These are phyloP conservation scores for Phalaenopsis aphrodite DNA, from an alignment of 106 monocot genomes.

Conservation along the genomic window DNA sequence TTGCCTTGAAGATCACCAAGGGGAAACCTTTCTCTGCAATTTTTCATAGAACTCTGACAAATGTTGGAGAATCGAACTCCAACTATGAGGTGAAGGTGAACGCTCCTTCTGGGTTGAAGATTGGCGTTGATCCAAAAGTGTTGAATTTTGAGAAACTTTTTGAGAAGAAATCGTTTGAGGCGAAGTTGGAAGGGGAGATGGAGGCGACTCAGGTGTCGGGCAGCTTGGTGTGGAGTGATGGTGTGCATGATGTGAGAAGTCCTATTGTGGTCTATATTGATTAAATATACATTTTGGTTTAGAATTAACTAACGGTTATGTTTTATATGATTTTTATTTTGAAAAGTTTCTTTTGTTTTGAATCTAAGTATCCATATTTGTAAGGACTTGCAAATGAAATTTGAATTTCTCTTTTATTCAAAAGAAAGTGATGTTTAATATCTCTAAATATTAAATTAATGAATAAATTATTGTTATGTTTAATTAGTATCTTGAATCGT, in stretches of 20 bases:
- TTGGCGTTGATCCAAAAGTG: conserved; percentile 9
- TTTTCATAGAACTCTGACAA: conserved; percentile 16
- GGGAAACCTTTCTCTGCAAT: neutral
- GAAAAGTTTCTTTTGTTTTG: too few relatives aligned
- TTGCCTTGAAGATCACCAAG: neutral
- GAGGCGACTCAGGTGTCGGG: neutral
- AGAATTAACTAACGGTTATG: too few relatives aligned
- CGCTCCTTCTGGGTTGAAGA: neutral
- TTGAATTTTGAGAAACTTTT: conserved; percentile 12
- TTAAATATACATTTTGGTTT: too few relatives aligned
- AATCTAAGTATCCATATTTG: too few relatives aligned
- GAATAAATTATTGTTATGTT: too few relatives aligned
- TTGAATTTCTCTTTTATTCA: too few relatives aligned
- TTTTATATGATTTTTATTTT: too few relatives aligned
- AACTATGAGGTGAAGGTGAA: conserved; percentile 4
- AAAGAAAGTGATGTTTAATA: too few relatives aligned
- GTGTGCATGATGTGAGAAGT: conserved; percentile 29
- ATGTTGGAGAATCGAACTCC: conserved; percentile 11
- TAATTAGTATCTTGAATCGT: too few relatives aligned
- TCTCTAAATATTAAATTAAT: too few relatives aligned
- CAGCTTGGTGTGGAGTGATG: conserved; percentile 32
- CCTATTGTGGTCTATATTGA: conserved; percentile 28
- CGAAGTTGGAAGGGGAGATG: conserved; percentile 16
- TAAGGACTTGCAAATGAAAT: too few relatives aligned
- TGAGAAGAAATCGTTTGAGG: conserved; percentile 18